These are phyloP conservation scores for Corymbia calophylla DNA, from an alignment of 441 rosid genomes.

Conservation along the genomic window DNA sequence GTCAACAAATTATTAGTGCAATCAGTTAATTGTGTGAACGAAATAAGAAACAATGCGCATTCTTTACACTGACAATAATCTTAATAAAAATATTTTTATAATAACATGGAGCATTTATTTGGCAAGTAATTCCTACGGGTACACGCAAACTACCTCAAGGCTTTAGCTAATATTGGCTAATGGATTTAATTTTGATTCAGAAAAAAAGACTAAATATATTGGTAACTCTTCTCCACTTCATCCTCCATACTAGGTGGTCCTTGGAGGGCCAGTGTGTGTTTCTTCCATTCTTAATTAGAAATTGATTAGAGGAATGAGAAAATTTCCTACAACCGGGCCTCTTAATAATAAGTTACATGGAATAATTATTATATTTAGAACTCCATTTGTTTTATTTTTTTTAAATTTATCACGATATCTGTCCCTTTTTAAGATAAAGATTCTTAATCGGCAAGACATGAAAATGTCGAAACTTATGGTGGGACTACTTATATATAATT, in stretches of 20 bases:
- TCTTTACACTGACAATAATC: background rate
- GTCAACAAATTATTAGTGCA: no score
- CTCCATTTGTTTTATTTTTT: conserved; percentile 1
- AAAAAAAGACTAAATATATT: background rate
- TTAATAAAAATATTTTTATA: background rate
- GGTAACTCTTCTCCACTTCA: no score
- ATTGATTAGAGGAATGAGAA: background rate
- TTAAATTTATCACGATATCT: no score
- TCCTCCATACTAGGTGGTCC: no score
- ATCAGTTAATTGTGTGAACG: background rate
- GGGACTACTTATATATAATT: no score
- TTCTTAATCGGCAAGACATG: no score
- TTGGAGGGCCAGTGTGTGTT: background rate
- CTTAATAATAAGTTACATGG: background rate
- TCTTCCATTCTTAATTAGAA: background rate
- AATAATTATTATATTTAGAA: background rate
- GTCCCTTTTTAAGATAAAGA: no score
- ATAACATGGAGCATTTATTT: background rate
- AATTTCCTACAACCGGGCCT: background rate
- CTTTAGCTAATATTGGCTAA: background rate
- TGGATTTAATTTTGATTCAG: background rate
- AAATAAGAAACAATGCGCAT: background rate
- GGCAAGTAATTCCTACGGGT: background rate
- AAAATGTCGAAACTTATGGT: no score
- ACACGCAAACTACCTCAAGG: background rate